A percentile compares a stretch with the other conserved stretches of the same genome.
Conservation (phyloP, 129 eudicot species). For the Tagetes erecta region DNA sequence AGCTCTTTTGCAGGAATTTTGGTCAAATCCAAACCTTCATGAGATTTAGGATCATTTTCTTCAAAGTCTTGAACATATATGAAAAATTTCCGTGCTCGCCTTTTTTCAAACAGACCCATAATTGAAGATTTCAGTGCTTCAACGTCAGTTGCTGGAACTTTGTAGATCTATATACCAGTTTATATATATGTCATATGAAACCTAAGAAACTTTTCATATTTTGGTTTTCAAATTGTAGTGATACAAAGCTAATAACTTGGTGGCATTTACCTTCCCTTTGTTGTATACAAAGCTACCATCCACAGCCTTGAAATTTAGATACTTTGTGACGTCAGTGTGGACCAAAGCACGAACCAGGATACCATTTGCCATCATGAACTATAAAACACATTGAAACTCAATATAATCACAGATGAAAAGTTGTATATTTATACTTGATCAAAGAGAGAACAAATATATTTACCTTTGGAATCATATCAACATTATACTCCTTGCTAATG, state of each 20-base stretch:
- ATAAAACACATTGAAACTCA: slow-evolving; percentile 21
- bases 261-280: slow-evolving; percentile 68
- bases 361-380: slow-evolving; percentile 99
- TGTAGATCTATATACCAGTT: slow-evolving; percentile 55
- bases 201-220: neutral
- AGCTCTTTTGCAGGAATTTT: slow-evolving; percentile 67
- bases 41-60: slow-evolving; percentile 84
- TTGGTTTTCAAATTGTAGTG: neutral
- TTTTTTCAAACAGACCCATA: slow-evolving; percentile 91
- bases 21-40: slow-evolving; percentile 67
- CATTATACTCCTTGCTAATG: slow-evolving; percentile 80
- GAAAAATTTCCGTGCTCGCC: slow-evolving; percentile 89
- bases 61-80: slow-evolving; percentile 85
- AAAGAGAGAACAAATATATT: neutral
- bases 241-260: slow-evolving; percentile 1
- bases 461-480: slow-evolving; percentile 98
- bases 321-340: slow-evolving; percentile 84
- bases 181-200: slow-evolving; percentile 16
- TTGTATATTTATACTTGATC: neutral
- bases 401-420: neutral
- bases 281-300: slow-evolving; percentile 97
- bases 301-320: slow-evolving; percentile 91
- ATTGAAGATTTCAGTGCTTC: slow-evolving; percentile 89
- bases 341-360: slow-evolving; percentile 79
- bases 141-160: slow-evolving; percentile 95